Base-by-base conservation (phyloP, 768 basidiomycete species). In the Lactarius tabidus region DNA sequence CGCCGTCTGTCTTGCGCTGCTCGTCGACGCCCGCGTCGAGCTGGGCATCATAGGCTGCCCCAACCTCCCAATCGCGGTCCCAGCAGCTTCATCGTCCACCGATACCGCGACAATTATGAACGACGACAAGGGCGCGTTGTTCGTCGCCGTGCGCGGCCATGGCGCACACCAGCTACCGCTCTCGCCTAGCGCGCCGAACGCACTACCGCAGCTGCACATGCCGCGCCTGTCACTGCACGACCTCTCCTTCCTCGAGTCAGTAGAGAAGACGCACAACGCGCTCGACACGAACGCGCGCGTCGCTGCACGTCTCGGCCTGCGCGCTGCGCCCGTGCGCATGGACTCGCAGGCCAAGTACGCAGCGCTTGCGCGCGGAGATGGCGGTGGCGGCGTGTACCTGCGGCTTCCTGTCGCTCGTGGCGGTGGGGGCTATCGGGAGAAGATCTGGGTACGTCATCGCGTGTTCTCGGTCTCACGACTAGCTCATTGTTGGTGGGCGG, bases 341-440 rank as follows among this genome's bases (percentile, higher is more conserved):
- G 96, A 98, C 74, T 92, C 90, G 73, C 95, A 98, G 75, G 94
- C 95, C 1, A 99, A 98, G 77, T 98, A 98, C 70, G 85, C 89
- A 35, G 87, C 88, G 71, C 83, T 98, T 17, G 86, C 87, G 6
- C 79, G 95, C 48, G 94, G 95, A 0, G 90, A 96, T 62, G 95
- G 94, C 2, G 45, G 51, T 6, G 69, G 64, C 1, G 88, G 86
- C 1, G 84, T 85, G 39, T 96, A 94, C 73, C 77, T 93, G 51
- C 81, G 91, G 9, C 87, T 93, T 82, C 92, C 92, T 0, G 86
- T 86, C 0, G 85, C 86, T 10, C 78, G 83, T 8, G 89, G 87
- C 2, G 86, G 85, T 6, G 78, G 83, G 4, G 90, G 87, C 2
- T 98, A 98, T 74, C 75, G 78, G 66, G 96, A 98, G 75, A 98